Percentiles rank a stretch among this genome's conserved stretches.
Evolutionary conservation across 75 land plant species (phyloP).

Genomic region (Larix kaempferi): DNA sequence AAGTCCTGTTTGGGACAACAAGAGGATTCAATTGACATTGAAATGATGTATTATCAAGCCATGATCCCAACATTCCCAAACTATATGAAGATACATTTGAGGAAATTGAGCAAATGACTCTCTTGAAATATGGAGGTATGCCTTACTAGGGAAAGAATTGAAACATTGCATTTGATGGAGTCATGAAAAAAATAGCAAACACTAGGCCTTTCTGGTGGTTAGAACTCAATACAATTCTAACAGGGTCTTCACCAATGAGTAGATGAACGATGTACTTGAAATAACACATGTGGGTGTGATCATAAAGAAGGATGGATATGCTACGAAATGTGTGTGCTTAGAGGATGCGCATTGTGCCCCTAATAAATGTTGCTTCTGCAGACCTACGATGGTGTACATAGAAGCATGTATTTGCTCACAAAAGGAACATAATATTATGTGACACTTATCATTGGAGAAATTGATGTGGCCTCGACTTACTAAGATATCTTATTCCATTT

Average conservation of each 20-base stretch:
- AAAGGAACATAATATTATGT: too few relatives aligned
- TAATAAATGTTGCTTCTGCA: conserved; percentile 14
- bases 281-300: too few relatives aligned
- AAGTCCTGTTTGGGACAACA: conserved; percentile 9
- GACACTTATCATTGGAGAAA: too few relatives aligned
- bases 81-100: conserved; percentile 21
- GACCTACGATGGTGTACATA: too few relatives aligned
- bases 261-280: conserved; percentile 22
- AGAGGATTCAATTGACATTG: conserved; percentile 14
- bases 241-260: conserved; percentile 22
- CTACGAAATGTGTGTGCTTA: conserved; percentile 17
- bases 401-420: conserved; percentile 24
- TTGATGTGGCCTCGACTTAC: too few relatives aligned
- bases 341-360: conserved; percentile 31
- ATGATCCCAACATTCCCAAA: not conserved
- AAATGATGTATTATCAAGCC: conserved; percentile 14
- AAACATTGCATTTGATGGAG: too few relatives aligned
- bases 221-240: conserved; percentile 6
- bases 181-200: not conserved
- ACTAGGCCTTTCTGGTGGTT: conserved; percentile 6
- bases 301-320: too few relatives aligned
- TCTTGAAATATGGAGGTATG: conserved; percentile 19
- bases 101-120: conserved; percentile 27
- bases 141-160: too few relatives aligned
- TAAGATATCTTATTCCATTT: too few relatives aligned